phyloP scores from a whole-genome alignment of 2,329 filamentous ascomycete species.

The Colletotrichum sp. region DNA sequence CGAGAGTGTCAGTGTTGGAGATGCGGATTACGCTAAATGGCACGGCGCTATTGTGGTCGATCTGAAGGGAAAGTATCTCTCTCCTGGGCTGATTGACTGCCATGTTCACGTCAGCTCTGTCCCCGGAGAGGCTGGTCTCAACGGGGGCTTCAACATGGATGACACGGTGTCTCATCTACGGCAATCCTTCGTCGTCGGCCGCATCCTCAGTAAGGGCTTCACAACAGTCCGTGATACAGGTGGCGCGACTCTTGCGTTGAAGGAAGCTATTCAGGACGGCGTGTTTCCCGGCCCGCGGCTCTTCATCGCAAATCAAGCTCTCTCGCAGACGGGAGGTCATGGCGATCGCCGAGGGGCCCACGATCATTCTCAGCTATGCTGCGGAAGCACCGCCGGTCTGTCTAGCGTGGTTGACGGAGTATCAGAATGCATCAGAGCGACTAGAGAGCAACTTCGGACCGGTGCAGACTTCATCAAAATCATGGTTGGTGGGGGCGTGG shows the following conservation, averaged over 20 bases:
- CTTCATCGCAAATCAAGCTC: constrained; percentile 58
- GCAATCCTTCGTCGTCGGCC: constrained; percentile 49
- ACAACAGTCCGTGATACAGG: constrained; percentile 64
- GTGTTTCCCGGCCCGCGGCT: constrained; percentile 60
- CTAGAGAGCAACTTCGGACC: constrained; percentile 58
- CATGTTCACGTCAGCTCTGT: constrained; percentile 37
- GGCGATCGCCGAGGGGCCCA: constrained; percentile 54
- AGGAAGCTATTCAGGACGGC: constrained; percentile 61
- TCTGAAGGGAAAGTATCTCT: constrained; percentile 32
- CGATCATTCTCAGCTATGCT: constrained; percentile 43
- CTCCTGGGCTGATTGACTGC: constrained; percentile 37
- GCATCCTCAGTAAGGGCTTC: constrained; percentile 63
- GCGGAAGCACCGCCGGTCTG: constrained; percentile 45
- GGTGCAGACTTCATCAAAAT: constrained; percentile 69
- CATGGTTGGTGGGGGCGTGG: constrained; percentile 63
- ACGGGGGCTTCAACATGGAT: constrained; percentile 31
- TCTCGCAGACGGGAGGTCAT: constrained; percentile 65
- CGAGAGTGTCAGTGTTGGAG: constrained; percentile 28
- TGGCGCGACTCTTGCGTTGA: constrained; percentile 59
- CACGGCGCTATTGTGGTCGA: constrained; percentile 23
- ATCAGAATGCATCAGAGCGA: constrained; percentile 55
- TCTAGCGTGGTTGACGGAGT: constrained; percentile 59
- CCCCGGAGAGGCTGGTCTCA: constrained; percentile 30
- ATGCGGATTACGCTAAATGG: background rate
- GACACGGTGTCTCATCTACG: constrained; percentile 43